These are phyloP conservation scores for Penicillium daleae DNA, from an alignment of 495 filamentous ascomycete species.

Conservation along the genomic window DNA sequence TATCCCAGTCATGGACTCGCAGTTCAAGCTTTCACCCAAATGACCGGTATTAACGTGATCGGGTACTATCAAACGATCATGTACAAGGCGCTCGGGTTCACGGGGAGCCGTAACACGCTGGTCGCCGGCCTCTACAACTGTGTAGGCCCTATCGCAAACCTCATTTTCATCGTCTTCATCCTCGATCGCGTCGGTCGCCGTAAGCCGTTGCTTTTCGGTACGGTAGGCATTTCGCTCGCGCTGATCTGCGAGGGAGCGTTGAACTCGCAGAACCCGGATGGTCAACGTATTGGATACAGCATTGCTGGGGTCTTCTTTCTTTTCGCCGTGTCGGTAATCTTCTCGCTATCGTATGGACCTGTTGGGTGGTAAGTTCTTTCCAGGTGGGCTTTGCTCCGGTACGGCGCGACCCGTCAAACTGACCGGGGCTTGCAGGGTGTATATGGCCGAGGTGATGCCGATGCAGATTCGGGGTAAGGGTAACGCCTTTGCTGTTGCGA, in stretches of 20 bases:
- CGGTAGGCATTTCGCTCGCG: conserved; percentile 43
- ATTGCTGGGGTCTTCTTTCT: conserved; percentile 55
- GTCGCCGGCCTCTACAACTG: conserved; percentile 65
- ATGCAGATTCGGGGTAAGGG: conserved; percentile 54
- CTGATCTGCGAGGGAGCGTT: conserved; percentile 49
- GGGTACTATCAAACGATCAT: conserved; percentile 63
- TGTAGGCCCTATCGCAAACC: conserved; percentile 55
- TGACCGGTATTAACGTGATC: conserved; percentile 62
- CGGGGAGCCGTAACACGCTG: conserved; percentile 52
- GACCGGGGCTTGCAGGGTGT: conserved; percentile 33
- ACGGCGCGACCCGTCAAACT: conserved; percentile 1
- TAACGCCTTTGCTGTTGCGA: conserved; percentile 49
- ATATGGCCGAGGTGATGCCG: conserved; percentile 56
- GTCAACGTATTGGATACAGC: conserved; percentile 37
- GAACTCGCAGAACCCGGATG: conserved; percentile 44
- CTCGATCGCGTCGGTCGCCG: conserved; percentile 45
- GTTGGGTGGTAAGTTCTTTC: conserved; percentile 42
- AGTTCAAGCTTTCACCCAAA: conserved; percentile 48
- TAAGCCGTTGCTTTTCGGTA: conserved; percentile 44
- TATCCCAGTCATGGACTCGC: conserved; percentile 37
- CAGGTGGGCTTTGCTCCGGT: background rate
- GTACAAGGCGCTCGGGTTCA: conserved; percentile 61
- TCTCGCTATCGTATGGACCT: conserved; percentile 51
- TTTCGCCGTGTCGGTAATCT: conserved; percentile 52
- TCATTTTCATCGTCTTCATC: conserved; percentile 50